Evolutionary conservation across 192 early-diverging fungal species (phyloP), one percentile per base, ranked within the genome.

Genomic region (Neocallimastix lanati): DNA sequence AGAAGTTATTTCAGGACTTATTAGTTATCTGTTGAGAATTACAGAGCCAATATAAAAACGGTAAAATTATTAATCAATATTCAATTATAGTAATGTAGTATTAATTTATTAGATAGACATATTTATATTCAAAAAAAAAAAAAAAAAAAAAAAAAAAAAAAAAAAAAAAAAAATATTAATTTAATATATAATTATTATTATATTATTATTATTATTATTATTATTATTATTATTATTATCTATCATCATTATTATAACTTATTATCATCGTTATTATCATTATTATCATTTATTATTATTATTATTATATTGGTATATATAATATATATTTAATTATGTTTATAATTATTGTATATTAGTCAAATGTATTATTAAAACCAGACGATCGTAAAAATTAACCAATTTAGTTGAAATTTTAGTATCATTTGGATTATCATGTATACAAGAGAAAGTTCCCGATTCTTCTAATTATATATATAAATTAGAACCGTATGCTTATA

Each of bases 401-500:
- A 84, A 88, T 3, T 38, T 94, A 13, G 92, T 93, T 11, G 85
- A 90, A 18, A 81, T 92, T 29, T 92, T 94, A 92, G 84, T 88
- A 27, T 82, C 84, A 12, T 91, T 91, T 84, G 93, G 93, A 28
- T 40, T 96, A 12, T 86, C 88, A 29, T 93, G 89, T 86, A 79
- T 87, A 2, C 92, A 93, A 82, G 88, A 93, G 50, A 91, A 88
- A 79, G 79, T 81, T 58, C 84, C 82, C 1, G 89, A 89, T 35
- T 88, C 92, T 67, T 90, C 89, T 15, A 83, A 86, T 79, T 87
- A 89, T 29, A 29, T 83, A 3, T 93, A 87, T 81, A 83, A 82
- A 18, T 82, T 96, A 28, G 94, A 98, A 79, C 97, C 97, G 91
- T 96, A 89, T 80, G 88, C 87, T 27, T n/a, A 78, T 6, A 29